phyloP scores from a whole-genome alignment of 2,329 filamentous ascomycete species.

The Clonostachys sp. region DNA sequence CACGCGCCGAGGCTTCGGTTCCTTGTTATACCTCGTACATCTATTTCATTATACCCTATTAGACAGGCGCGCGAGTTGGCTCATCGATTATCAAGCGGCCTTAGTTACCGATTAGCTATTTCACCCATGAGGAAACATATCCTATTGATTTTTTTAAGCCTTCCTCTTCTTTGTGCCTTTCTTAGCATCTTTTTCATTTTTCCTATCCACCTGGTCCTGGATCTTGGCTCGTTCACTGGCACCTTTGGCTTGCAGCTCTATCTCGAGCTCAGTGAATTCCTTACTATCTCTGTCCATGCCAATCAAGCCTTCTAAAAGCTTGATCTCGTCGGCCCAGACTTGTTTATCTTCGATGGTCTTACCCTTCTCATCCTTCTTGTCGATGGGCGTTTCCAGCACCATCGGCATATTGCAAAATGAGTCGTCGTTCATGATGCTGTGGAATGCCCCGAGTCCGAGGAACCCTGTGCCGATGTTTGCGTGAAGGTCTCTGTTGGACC shows the following conservation, averaged over 20 bases:
- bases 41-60: no score
- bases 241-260: conserved; percentile 63
- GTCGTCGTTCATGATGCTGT: conserved; percentile 81
- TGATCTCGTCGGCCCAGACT: conserved; percentile 92
- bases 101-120: background rate
- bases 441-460: conserved; percentile 83
- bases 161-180: conserved; percentile 19
- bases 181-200: conserved; percentile 53
- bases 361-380: conserved; percentile 60
- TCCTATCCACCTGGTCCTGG: conserved; percentile 75
- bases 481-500: conserved; percentile 81
- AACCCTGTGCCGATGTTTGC: conserved; percentile 97
- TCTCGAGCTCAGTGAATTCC: conserved; percentile 65
- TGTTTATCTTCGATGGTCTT: conserved; percentile 71
- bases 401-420: conserved; percentile 77
- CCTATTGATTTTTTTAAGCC: background rate
- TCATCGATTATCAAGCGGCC: no score
- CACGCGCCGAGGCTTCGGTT: no score
- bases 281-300: conserved; percentile 75
- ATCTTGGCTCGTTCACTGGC: conserved; percentile 68
- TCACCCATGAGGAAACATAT: background rate
- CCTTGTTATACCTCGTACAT: background rate
- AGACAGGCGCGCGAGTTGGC: no score
- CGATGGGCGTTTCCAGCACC: conserved; percentile 94
- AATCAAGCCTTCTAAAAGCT: conserved; percentile 83